These are phyloP conservation scores for Pyrenula massariospora DNA, from an alignment of 495 filamentous ascomycete genomes.

Conservation along the genomic window DNA sequence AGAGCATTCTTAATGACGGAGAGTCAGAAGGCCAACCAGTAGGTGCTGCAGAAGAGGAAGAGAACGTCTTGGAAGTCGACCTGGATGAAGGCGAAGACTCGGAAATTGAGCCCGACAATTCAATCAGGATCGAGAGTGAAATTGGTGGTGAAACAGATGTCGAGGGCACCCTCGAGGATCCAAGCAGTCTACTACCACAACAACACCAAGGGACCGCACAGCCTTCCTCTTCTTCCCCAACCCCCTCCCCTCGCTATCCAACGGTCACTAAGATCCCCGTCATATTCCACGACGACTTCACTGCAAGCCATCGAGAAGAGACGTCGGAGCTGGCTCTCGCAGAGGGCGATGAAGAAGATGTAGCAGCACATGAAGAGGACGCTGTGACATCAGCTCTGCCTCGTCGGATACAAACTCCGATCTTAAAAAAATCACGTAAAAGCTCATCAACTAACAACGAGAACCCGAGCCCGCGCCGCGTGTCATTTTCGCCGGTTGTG, in stretches of 20 bases:
- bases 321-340: neutral
- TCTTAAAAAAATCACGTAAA: neutral
- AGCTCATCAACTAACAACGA: neutral
- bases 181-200: neutral
- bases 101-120: neutral
- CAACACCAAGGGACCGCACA: neutral
- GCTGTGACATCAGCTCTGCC: neutral
- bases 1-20: too few species aligned
- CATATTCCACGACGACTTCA: neutral
- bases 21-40: neutral
- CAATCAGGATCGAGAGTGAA: slow-evolving; percentile 1
- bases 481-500: neutral
- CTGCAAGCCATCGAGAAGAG: neutral
- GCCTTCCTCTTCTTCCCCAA: neutral
- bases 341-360: neutral
- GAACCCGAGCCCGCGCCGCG: neutral
- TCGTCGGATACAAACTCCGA: neutral
- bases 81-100: neutral
- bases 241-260: neutral
- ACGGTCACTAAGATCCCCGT: neutral
- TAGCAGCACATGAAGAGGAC: neutral
- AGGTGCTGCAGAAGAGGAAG: too few species aligned
- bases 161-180: neutral
- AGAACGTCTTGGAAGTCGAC: neutral
- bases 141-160: slow-evolving; percentile 3